Base-by-base conservation (phyloP, 257 asterid genomes). In the Gardenia jasminoides region DNA sequence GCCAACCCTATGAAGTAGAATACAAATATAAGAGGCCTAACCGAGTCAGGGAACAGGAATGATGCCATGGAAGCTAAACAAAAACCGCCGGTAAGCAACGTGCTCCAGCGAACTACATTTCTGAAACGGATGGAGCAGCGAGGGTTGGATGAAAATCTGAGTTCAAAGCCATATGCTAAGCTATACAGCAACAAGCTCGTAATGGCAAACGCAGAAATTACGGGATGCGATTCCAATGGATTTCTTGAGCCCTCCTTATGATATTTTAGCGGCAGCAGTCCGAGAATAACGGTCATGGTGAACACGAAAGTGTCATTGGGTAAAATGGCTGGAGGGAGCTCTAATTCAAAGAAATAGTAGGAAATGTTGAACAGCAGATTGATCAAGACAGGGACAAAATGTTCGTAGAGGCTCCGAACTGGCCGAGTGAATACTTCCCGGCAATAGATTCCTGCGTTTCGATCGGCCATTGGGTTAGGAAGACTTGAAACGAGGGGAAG, bases 261-360 rank as follows among this genome's bases (percentile, higher is more conserved):
- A 73, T 31, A 73, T 73, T 73, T 52, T 22, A 52, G 47, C 67
- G 30, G 77, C 77, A 73, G 26, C 7, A 73, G 16, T 71, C 33
- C 31, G 19, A 59, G 72, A 19, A 75, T 58, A 7, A 1, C 65
- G 1, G 69, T 64, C 69, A 64, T 64, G 4, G 43, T 28, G 69
- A 3, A 64, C 4, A 10, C 41, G 31, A 64, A 64, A 12, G 8
- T 28, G 41, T 39, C 22, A 64, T 64, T 20, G 2, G 69, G 41
- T 41, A 28, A 64, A 64, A 28, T 28, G 69, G 30, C 69, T 64
- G 39, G 22, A 11, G 69, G 69, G 69, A 30, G 43, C 69, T 64
- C 69, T 12, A 31, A 15, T 30, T 64, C 24, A 12, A 12, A 64
- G 69, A 64, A 28, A 64, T 4, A 11, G 69, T 13, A 28, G 69